Evolutionary conservation across 1,284 basidiomycete genomes (phyloP), one percentile per base, ranked within the genome.

Genomic region (Tilletia setariae): DNA sequence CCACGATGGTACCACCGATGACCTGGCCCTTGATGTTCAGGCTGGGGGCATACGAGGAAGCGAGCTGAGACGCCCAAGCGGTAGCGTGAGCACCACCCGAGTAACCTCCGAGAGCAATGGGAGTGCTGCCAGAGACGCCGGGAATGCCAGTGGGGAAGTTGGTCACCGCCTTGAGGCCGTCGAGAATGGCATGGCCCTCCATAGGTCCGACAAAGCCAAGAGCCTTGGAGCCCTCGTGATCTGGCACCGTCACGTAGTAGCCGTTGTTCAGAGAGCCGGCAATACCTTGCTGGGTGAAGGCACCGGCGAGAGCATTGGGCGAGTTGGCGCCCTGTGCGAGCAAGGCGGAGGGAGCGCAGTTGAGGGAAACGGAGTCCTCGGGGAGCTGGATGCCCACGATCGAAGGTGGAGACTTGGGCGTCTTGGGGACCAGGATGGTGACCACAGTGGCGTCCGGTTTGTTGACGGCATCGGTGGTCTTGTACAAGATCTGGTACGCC

Each of bases 231-330:
- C 79, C 79, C 49, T 78, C 74, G 68, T 77, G 73, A 63, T 81
- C 79, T 23, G 79, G 59, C 13, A 73, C 70, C n/a, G 74, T 75
- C 8, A 79, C 79, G 56, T 79, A 74, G 71, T 74, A 79, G 62
- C 79, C 79, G 44, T 75, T 64, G 19, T 70, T 32, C 1, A 79
- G 65, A 4, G 77, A 76, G 72, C 72, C 76, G 44, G 70, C 47
- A 63, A 74, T 68, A 62, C 67, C 70, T 30, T 74, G 70, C 13
- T 69, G 66, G 49, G 72, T 69, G 13, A 74, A 59, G 23, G 72
- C 49, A 9, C 64, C 40, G 11, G 68, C 69, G 9, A 63, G 53
- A 64, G 73, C 69, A 63, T 67, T 70, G 6, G 71, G 70, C 30
- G 71, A 13, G 2, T 67, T 63, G 9, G 65, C 28, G 19, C 72